Percentiles rank a stretch among this genome's conserved stretches.
phyloP scores from a whole-genome alignment of 768 basidiomycete genomes.

The Calocybe gangraenosa region DNA sequence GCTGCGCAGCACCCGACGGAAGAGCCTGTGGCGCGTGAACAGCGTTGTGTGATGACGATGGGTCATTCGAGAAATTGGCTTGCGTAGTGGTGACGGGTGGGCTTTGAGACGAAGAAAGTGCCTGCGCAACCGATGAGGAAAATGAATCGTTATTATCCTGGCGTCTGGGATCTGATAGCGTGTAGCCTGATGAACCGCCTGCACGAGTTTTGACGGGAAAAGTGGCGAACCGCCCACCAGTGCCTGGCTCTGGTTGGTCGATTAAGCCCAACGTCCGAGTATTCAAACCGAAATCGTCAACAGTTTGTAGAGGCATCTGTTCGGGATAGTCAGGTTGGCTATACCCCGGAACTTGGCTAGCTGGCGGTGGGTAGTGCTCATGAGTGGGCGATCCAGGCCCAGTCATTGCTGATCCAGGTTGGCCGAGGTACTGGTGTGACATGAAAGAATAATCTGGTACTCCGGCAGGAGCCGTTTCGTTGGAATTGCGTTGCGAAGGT shows the following conservation, averaged over 20 bases:
- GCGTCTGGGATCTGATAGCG: conserved; percentile 27
- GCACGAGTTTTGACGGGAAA: conserved; percentile 49
- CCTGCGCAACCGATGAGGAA: conserved; percentile 32
- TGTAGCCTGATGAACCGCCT: conserved; percentile 18
- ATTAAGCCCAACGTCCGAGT: conserved; percentile 17
- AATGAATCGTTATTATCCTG: conserved; percentile 27
- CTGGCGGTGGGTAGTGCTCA: conserved; percentile 10
- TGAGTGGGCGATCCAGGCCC: conserved; percentile 12
- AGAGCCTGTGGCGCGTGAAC: conserved; percentile 33
- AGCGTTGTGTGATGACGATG: conserved; percentile 6
- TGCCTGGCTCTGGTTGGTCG: conserved; percentile 17
- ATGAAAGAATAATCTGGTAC: not conserved
- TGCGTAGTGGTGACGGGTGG: conserved; percentile 7
- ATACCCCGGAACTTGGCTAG: conserved; percentile 7
- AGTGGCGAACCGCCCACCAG: conserved; percentile 59
- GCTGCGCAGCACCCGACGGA: conserved; percentile 27
- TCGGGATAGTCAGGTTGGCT: conserved; percentile 8
- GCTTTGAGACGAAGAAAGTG: conserved; percentile 19
- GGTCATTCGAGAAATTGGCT: conserved; percentile 3
- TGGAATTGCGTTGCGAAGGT: conserved; percentile 2
- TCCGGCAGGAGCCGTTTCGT: conserved; percentile 1
- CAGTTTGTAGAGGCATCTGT: conserved; percentile 12
- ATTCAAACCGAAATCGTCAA: conserved; percentile 43
- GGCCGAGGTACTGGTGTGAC: not conserved
- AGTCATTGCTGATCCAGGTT: conserved; percentile 13